These are phyloP conservation scores for Hypholoma fasciculare DNA, from an alignment of 768 basidiomycete genomes.

Conservation along the genomic window DNA sequence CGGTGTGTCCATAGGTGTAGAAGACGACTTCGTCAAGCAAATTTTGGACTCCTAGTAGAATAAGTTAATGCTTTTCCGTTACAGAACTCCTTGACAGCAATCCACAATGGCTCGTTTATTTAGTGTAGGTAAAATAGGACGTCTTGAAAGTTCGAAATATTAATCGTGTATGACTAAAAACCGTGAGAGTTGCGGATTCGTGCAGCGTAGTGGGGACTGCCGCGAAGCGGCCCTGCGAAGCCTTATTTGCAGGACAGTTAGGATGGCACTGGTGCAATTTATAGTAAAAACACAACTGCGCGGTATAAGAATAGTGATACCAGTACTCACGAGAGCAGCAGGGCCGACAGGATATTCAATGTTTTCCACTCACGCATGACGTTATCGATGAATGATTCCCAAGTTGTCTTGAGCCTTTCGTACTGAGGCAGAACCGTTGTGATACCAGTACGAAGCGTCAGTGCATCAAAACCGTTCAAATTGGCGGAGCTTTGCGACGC, in stretches of 20 bases:
- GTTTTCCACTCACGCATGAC: slow-evolving; percentile 36
- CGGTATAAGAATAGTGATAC: background rate
- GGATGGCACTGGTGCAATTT: slow-evolving; percentile 26
- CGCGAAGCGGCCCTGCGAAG: no score
- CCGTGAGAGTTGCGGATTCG: no score
- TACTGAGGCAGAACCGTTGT: slow-evolving; percentile 12
- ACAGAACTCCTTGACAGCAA: no score
- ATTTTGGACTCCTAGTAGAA: no score
- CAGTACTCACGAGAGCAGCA: slow-evolving; percentile 29
- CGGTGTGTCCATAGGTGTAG: no score
- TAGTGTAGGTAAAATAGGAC: no score
- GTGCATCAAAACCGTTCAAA: background rate
- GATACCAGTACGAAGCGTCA: slow-evolving; percentile 3
- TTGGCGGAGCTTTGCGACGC: slow-evolving; percentile 5
- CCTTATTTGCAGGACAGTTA: slow-evolving; percentile 35
- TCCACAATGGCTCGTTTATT: no score
- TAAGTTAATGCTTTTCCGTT: no score
- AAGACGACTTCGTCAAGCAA: no score
- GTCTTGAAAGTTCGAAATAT: no score
- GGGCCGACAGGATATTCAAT: slow-evolving; percentile 32
- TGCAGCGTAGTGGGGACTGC: no score
- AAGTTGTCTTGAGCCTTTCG: slow-evolving; percentile 22
- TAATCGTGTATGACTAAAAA: no score
- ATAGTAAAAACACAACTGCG: background rate
- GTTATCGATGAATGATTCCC: slow-evolving; percentile 30